Conservation (phyloP, 2,329 filamentous ascomycete species). For the Aureobasidium sp. region DNA sequence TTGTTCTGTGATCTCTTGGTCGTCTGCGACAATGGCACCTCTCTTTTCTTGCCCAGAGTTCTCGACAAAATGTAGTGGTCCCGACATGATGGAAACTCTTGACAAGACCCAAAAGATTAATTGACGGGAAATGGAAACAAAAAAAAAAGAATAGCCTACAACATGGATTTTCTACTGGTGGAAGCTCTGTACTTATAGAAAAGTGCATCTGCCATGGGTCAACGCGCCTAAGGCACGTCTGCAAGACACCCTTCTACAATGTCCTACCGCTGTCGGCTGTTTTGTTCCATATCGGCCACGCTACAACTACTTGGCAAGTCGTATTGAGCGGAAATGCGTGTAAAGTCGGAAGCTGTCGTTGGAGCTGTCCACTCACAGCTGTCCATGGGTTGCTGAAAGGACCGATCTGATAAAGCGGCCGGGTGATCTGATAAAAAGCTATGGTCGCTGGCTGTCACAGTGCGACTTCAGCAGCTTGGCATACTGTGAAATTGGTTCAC, state of each 20-base stretch:
- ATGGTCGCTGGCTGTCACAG: neutral
- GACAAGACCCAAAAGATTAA: neutral
- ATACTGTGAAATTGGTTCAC: too few species aligned
- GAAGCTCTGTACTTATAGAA: neutral
- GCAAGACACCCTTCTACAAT: neutral
- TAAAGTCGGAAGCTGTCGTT: neutral
- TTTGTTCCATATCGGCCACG: neutral
- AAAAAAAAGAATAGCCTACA: too few species aligned
- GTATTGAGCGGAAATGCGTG: neutral
- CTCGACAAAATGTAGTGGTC: neutral
- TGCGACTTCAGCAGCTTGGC: neutral
- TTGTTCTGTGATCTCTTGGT: neutral
- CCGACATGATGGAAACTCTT: neutral
- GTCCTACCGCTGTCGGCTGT: neutral
- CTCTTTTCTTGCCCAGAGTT: neutral
- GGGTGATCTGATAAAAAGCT: constrained; percentile 11
- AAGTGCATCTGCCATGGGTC: neutral
- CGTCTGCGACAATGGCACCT: neutral
- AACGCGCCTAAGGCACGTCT: neutral
- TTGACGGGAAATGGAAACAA: too few species aligned
- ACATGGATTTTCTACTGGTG: too few species aligned
- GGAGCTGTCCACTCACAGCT: neutral
- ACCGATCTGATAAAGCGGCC: constrained; percentile 1
- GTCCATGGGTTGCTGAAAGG: neutral
- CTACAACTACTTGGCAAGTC: neutral